phyloP scores from a whole-genome alignment of 305 asterid species.

The Rubia tinctorum region DNA sequence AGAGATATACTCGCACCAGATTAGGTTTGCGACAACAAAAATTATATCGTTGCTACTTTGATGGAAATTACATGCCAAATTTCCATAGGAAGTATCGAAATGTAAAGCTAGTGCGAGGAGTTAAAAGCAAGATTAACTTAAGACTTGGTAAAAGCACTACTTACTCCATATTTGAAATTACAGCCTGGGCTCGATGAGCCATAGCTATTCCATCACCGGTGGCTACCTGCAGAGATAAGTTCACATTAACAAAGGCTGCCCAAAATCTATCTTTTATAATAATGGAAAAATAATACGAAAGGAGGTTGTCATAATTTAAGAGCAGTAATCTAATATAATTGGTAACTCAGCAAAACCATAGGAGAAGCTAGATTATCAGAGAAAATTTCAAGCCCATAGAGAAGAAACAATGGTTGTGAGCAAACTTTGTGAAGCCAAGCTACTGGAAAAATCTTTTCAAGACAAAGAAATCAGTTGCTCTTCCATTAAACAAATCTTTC shows the following conservation, averaged over 20 bases:
- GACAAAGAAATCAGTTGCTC: not conserved
- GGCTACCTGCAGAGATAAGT: constrained; percentile 58
- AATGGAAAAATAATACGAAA: not conserved
- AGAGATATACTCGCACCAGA: not conserved
- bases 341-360: not conserved
- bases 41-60: not conserved
- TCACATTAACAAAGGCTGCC: not conserved
- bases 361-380: not conserved
- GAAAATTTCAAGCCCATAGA: not conserved
- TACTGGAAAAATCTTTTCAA: not conserved
- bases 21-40: not conserved
- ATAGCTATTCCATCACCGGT: constrained; percentile 99
- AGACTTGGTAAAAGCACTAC: constrained; percentile 28
- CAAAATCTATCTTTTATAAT: no score
- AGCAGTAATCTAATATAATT: no score
- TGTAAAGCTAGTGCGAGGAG: not conserved
- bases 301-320: not conserved
- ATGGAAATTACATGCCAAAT: not conserved
- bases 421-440: not conserved
- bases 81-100: not conserved
- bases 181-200: constrained; percentile 97
- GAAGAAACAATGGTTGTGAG: not conserved
- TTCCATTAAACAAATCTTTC: no score
- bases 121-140: constrained; percentile 1
- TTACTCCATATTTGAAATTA: constrained; percentile 99